Base-by-base conservation (phyloP, 345 rosid genomes). In the Eucalyptus decipiens region DNA sequence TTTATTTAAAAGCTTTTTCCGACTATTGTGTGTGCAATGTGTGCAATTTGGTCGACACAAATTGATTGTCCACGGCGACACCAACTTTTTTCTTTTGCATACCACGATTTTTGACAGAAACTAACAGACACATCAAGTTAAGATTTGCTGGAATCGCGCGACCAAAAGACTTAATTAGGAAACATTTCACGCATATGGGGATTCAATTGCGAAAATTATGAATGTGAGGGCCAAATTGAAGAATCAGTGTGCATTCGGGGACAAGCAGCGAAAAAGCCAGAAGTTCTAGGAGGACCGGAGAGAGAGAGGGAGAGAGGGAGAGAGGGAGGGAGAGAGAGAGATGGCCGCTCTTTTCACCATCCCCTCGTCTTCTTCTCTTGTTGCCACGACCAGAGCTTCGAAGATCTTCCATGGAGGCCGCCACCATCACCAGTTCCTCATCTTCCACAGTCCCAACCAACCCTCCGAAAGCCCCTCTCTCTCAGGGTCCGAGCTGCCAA, bases 401-500 rank as follows among this genome's bases (percentile, higher is more conserved):
- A 87, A 19, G 40, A 69, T 87, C 8, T 47, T 54, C 81, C 54
- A 24, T 43, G 58, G 58, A 48, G 43, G 40, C 37, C 93, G 32
- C 47, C 92, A 58, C 54, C 88, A 60, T n/a, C 90, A 47, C 17
- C 91, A 88, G 42, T 72, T 85, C 87, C 50, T 49, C 80, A 85
- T 52, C 87, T 65, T 89, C 91, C 91, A 69, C 49, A 83, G 58
- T 30, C 58, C 83, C 32, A 50, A 48, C 32, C 89, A 40, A 26
- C 80, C 67, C 40, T 91, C 90, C 90, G 88, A 89, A 92, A 83
- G 88, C 87, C 80, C 18, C 45, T 65, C 54, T 90, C 93, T 86
- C 90, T 94, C 88, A 89, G 50, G 89, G 90, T 96, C 90, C 93
- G 56, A 88, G 98, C 98, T 58, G 95, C 95, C 26, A 96, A 93